Evolutionary conservation across 2,329 filamentous ascomycete species (phyloP), one percentile per base, ranked within the genome.

Genomic region (Aaosphaeria pasadenensis): DNA sequence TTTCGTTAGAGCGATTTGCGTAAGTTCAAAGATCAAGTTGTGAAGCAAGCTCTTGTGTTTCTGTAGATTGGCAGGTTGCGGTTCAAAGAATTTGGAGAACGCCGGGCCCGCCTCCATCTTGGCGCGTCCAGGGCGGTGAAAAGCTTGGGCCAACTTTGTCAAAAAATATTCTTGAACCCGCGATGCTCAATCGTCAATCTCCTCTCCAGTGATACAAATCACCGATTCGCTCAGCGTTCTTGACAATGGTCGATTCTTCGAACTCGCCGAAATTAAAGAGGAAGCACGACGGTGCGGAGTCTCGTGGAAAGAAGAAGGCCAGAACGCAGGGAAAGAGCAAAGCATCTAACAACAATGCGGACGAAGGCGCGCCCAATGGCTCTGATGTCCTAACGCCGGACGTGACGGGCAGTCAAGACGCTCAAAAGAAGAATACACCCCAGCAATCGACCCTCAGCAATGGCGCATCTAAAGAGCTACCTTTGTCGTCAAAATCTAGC

Each of bases 21-120:
- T 3, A 24, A 24, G 17, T 24, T 24, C 17, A 24, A 36, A 36
- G n/a, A 36, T 36, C 3, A 36, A 36, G 33, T n/a, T 36, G 7
- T 36, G 33, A 36, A n/a, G 17, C 17, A 24, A 24, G 17, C 17
- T 24, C 17, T 36, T 9, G 33, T 36, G 33, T 36, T 36, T 36
- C 29, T 11, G 4, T 31, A n/a, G 28, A 17, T 11, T 41, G n/a
- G 24, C 7, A 24, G 13, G n/a, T n/a, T 33, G 32, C 35, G 39
- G 17, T 64, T 63, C 63, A 69, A 69, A 63, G 67, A 69, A 66
- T 36, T 36, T 36, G 24, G 39, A 11, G 24, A 17, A 11, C 39
- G 39, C 24, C 39, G 9, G 9, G 9, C 7, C 9, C 17, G 24
- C 9, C 17, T 11, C 17, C 2, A 17, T 28, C 39, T 40, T 40